Base-by-base conservation (phyloP, 768 basidiomycete genomes). In the Suillus subluteus region DNA sequence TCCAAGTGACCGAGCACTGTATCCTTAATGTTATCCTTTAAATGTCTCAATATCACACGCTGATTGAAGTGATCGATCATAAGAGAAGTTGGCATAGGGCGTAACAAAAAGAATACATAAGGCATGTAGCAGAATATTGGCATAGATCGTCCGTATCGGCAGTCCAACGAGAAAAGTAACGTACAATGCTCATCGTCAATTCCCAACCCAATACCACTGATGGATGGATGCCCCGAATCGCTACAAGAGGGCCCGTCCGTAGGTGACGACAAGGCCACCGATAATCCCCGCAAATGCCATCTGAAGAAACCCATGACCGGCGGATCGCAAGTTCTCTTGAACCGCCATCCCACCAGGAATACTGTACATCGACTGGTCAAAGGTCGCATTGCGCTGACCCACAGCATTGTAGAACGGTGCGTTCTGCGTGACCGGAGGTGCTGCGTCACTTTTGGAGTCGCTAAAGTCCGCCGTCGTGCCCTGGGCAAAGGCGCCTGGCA, bases 191-290 rank as follows among this genome's bases (percentile, higher is more conserved):
- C 54, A 41, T 30, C 12, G 43, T 62, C 62, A 16, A 40, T 59
- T 66, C 21, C 55, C 26, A 32, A 43, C 59, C 30, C 41, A 43
- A 58, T 18, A 15, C 30, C 32, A 23, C 44, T 55, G 48, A 35
- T 37, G 11, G 61, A 32, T 46, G 11, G 56, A 63, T 56, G 50
- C 55, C 61, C 62, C 67, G 75, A 73, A 77, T 74, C 66, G 74
- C 67, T 77, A 79, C 72, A 78, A 63, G 63, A 65, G 76, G 62
- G 73, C 71, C 63, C 79, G 73, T 55, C 77, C 78, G 62, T 64
- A 64, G 7, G 72, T 72, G 40, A 75, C 75, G 40, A 72, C 62
- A n/a, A 79, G 68, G 48, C 79, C 77, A 2, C 77, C 77, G 44
- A 78, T 18, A 12, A 72, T 62, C 56, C 77, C 79, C n/a, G 77